These are phyloP conservation scores for Calonectria pteridis DNA, from an alignment of 2,329 filamentous ascomycete species.

Conservation along the genomic window DNA sequence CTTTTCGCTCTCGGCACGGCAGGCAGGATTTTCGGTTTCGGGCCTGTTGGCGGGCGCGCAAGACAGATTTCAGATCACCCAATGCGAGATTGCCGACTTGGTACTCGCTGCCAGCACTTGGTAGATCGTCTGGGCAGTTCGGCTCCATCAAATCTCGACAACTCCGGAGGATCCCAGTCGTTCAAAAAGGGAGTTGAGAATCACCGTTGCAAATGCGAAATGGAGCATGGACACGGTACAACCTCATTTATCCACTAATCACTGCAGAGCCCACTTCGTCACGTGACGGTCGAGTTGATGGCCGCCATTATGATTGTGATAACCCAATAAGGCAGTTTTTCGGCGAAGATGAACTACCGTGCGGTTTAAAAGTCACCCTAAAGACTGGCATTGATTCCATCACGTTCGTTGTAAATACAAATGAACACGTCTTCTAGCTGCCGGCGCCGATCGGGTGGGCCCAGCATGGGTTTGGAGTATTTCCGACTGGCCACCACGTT, in stretches of 20 bases:
- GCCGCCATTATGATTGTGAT: background rate
- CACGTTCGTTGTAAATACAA: background rate
- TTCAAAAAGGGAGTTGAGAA: background rate
- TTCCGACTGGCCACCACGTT: too few relatives aligned
- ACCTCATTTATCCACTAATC: background rate
- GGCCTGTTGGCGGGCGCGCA: constrained; percentile 7
- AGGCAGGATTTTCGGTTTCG: constrained; percentile 19
- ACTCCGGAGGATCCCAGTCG: background rate
- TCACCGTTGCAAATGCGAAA: background rate
- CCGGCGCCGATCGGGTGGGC: background rate
- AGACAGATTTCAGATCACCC: background rate
- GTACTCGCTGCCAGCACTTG: background rate
- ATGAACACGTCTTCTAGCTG: background rate
- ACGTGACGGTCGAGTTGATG: background rate
- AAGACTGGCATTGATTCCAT: background rate
- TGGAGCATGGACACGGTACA: constrained; percentile 3
- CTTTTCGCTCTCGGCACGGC: constrained; percentile 18
- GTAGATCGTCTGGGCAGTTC: constrained; percentile 53
- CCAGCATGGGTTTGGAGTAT: background rate
- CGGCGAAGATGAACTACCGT: too few relatives aligned
- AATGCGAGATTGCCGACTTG: background rate
- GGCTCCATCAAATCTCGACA: background rate
- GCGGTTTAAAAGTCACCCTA: background rate
- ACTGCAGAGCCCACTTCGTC: background rate
- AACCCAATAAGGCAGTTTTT: too few relatives aligned